Evolutionary conservation across 116 monocot species (phyloP).

Genomic region (Trichopus zeylanicus): DNA sequence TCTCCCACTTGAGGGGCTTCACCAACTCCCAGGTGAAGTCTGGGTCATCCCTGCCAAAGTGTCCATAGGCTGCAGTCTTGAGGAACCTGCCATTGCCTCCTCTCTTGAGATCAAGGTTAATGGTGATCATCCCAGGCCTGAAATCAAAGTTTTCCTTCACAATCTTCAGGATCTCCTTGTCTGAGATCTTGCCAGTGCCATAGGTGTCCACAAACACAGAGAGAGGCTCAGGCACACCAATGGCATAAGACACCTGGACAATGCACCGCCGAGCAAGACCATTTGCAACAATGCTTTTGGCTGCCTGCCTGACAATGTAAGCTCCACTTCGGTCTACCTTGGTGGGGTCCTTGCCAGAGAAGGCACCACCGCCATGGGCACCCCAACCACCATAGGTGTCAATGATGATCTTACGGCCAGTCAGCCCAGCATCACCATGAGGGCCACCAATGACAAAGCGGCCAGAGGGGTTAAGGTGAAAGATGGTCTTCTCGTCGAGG

Average conservation of each 20-base stretch:
- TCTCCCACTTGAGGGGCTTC: constrained; percentile 50
- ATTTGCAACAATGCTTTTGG: constrained; percentile 14
- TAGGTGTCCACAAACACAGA: constrained; percentile 76
- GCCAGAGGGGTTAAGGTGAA: constrained; percentile 76
- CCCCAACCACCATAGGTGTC: constrained; percentile 82
- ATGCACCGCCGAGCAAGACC: constrained; percentile 54
- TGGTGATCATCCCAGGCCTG: constrained; percentile 11
- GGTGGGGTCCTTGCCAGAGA: constrained; percentile 72
- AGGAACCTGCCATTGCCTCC: constrained; percentile 45
- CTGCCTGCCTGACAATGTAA: constrained; percentile 62
- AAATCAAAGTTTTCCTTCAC: constrained; percentile 1
- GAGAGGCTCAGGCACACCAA: constrained; percentile 74
- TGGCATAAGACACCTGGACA: constrained; percentile 79
- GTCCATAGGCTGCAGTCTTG: constrained; percentile 81
- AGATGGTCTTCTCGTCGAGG: constrained; percentile 76
- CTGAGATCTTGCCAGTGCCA: constrained; percentile 56
- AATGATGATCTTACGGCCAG: constrained; percentile 76
- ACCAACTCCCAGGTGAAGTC: constrained; percentile 85
- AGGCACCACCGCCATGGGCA: constrained; percentile 68
- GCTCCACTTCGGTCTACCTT: constrained; percentile 77
- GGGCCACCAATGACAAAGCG: constrained; percentile 80
- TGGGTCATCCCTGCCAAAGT: constrained; percentile 68
- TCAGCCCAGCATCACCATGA: constrained; percentile 78
- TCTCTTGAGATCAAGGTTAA: constrained; percentile 13
- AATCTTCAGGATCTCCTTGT: constrained; percentile 30